These are phyloP conservation scores for Penicillium riverlandense DNA, from an alignment of 495 filamentous ascomycete species.

Conservation along the genomic window DNA sequence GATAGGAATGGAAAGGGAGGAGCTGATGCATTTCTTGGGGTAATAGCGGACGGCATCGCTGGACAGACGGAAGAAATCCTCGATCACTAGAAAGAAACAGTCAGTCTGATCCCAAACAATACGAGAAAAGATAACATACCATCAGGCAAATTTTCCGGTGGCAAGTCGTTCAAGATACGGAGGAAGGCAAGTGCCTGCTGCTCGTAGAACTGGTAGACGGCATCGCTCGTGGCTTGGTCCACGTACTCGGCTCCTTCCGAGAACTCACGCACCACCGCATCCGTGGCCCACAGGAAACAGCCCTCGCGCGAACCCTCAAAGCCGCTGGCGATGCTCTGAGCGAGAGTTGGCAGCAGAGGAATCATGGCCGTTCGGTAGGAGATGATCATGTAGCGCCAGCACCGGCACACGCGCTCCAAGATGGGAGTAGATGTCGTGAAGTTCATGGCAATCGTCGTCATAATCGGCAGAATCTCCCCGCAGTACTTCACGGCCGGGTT, in stretches of 20 bases:
- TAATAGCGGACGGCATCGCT: conserved; percentile 90
- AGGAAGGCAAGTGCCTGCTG: conserved; percentile 84
- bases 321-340: conserved; percentile 75
- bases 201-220: conserved; percentile 91
- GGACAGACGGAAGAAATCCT: conserved; percentile 94
- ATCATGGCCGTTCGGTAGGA: conserved; percentile 87
- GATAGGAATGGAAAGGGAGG: conserved; percentile 68
- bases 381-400: conserved; percentile 93
- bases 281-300: conserved; percentile 96
- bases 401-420: conserved; percentile 85
- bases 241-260: conserved; percentile 80
- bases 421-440: conserved; percentile 82
- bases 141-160: conserved; percentile 84
- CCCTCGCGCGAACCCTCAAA: conserved; percentile 85
- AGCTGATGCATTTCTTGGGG: conserved; percentile 70
- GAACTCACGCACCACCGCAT: conserved; percentile 91
- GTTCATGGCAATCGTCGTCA: conserved; percentile 75
- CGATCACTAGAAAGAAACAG: conserved; percentile 57
- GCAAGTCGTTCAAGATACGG: conserved; percentile 76
- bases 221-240: conserved; percentile 71
- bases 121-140: conserved; percentile 29
- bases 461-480: conserved; percentile 80
- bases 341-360: conserved; percentile 75
- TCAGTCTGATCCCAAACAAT: background rate
- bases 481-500: conserved; percentile 96